phyloP scores from a whole-genome alignment of 176 grass and related monocot genomes.

The Zoysia japonica region DNA sequence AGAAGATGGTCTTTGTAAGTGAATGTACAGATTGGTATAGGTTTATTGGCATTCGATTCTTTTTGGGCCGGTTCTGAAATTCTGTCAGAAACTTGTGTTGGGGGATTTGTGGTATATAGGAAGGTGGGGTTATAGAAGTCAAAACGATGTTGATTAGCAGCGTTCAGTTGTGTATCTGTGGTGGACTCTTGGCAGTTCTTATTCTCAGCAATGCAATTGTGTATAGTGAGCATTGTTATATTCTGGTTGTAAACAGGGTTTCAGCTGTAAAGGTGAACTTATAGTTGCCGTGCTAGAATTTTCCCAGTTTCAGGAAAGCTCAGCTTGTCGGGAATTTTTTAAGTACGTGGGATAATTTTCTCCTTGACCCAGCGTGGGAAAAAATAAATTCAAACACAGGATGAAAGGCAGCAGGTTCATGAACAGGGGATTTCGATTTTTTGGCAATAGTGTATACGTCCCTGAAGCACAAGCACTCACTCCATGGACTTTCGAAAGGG shows the following conservation, averaged over 20 bases:
- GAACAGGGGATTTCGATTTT: too few species aligned
- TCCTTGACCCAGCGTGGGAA: neutral
- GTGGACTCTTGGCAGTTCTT: neutral
- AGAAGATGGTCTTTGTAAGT: constrained; percentile 22
- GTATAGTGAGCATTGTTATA: constrained; percentile 11
- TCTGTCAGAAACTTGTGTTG: constrained; percentile 29
- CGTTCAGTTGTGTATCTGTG: constrained; percentile 16
- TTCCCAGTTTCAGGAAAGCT: neutral
- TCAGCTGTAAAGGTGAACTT: neutral
- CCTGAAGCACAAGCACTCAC: too few species aligned
- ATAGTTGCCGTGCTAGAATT: neutral
- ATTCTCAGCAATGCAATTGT: constrained; percentile 28
- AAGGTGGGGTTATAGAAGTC: constrained; percentile 36
- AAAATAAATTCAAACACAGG: neutral
- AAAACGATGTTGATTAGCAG: constrained; percentile 30
- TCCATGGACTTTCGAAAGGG: too few species aligned
- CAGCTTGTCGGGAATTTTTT: neutral
- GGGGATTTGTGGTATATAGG: constrained; percentile 24
- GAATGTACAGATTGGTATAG: constrained; percentile 63
- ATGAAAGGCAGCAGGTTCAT: neutral
- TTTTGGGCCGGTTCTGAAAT: constrained; percentile 40
- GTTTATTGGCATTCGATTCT: constrained; percentile 50
- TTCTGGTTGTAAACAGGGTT: neutral
- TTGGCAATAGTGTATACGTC: too few species aligned
- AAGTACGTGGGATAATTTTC: neutral